Evolutionary conservation across 768 basidiomycete genomes (phyloP).

Genomic region (Pholiota microspora): DNA sequence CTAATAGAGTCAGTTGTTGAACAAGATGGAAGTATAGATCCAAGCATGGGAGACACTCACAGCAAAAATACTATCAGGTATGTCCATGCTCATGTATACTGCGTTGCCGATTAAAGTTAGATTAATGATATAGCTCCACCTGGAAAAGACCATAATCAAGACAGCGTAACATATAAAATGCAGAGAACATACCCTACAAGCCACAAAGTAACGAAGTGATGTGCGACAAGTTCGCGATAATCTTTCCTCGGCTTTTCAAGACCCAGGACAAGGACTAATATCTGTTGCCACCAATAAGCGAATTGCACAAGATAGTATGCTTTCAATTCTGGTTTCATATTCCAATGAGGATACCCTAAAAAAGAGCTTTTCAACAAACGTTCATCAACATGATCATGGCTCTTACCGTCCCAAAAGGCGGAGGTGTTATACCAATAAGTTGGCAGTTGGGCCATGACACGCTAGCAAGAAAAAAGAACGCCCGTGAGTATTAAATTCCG

Average conservation of each 20-base stretch:
- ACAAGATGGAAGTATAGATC: background rate
- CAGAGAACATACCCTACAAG: slow-evolving; percentile 67
- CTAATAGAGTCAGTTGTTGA: slow-evolving; percentile 39
- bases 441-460: slow-evolving; percentile 80
- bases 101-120: slow-evolving; percentile 87
- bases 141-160: slow-evolving; percentile 31
- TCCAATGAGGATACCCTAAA: slow-evolving; percentile 85
- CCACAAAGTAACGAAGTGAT: slow-evolving; percentile 95
- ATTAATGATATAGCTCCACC: slow-evolving; percentile 84
- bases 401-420: slow-evolving; percentile 79
- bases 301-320: slow-evolving; percentile 91
- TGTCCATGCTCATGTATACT: slow-evolving; percentile 95
- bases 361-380: background rate
- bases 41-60: slow-evolving; percentile 40
- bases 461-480: slow-evolving; percentile 45
- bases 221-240: slow-evolving; percentile 79
- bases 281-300: slow-evolving; percentile 94
- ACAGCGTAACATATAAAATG: background rate
- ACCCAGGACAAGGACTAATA: slow-evolving; percentile 77
- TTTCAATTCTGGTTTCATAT: slow-evolving; percentile 84
- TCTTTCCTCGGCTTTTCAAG: slow-evolving; percentile 97
- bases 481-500: background rate
- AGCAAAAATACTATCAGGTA: slow-evolving; percentile 86
- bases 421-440: slow-evolving; percentile 86
- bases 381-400: background rate